phyloP scores from a whole-genome alignment of 2,329 filamentous ascomycete species.

The Fusarium musae region DNA sequence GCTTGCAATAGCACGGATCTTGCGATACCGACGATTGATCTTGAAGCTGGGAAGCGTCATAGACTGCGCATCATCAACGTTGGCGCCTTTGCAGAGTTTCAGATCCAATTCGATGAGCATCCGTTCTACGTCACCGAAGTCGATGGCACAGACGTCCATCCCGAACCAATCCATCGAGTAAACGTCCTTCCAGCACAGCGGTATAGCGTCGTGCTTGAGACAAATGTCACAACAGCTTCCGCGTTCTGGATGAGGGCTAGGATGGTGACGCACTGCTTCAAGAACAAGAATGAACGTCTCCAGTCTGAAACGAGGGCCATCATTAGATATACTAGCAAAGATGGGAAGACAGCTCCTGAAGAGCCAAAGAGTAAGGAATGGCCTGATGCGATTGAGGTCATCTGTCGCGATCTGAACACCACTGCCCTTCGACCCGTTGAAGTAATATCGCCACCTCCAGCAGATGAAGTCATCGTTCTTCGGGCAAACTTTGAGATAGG shows the following conservation, averaged over 20 bases:
- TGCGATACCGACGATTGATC: conserved; percentile 54
- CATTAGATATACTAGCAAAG: conserved; percentile 43
- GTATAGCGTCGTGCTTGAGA: conserved; percentile 73
- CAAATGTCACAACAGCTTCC: conserved; percentile 63
- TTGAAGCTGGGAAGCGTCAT: conserved; percentile 68
- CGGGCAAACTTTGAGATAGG: conserved; percentile 67
- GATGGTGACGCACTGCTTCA: conserved; percentile 55
- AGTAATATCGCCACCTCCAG: conserved; percentile 49
- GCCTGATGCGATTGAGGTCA: conserved; percentile 58
- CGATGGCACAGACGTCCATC: conserved; percentile 74
- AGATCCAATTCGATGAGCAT: conserved; percentile 77
- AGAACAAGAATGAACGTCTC: conserved; percentile 46
- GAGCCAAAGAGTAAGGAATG: conserved; percentile 59
- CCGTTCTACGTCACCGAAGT: conserved; percentile 73
- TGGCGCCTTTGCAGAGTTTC: conserved; percentile 77
- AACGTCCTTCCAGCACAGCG: conserved; percentile 77
- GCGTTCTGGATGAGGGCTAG: conserved; percentile 73
- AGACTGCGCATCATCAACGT: conserved; percentile 76
- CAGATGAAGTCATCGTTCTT: conserved; percentile 56
- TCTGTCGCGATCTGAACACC: conserved; percentile 65
- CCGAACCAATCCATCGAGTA: conserved; percentile 67
- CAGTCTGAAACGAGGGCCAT: conserved; percentile 47
- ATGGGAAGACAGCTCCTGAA: not conserved
- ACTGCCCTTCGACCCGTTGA: conserved; percentile 56
- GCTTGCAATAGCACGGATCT: conserved; percentile 57